phyloP scores from a whole-genome alignment of 2,329 filamentous ascomycete genomes.

The Aspergillus chevalieri region DNA sequence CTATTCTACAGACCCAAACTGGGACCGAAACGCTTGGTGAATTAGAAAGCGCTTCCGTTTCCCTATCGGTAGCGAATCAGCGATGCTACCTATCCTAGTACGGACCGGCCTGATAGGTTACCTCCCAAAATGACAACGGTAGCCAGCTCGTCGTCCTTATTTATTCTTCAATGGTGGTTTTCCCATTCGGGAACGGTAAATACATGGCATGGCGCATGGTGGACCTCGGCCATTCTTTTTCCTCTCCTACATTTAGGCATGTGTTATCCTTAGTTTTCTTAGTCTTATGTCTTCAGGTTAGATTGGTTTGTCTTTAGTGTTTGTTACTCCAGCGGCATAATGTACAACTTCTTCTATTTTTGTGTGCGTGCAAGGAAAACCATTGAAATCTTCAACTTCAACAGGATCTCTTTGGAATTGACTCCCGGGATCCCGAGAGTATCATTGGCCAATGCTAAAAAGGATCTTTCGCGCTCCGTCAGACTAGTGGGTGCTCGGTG shows the following conservation, averaged over 20 bases:
- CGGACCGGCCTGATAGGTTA: neutral
- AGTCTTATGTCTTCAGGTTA: no score
- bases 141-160: neutral
- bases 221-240: no score
- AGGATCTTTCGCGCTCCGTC: no score
- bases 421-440: no score
- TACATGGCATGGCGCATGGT: neutral
- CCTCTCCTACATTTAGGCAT: neutral
- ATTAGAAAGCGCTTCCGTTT: neutral
- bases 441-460: no score
- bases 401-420: no score
- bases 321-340: constrained; percentile 1
- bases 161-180: neutral
- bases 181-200: neutral
- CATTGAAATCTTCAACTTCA: no score
- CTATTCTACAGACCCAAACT: constrained; percentile 47
- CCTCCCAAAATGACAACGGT: neutral
- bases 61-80: neutral
- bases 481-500: no score
- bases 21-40: constrained; percentile 85
- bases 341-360: neutral
- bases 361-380: no score
- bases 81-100: neutral
- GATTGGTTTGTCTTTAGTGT: neutral
- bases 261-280: neutral